Conservation (phyloP, 169 alveolate genomes). For the Plasmodium yoelii region DNA sequence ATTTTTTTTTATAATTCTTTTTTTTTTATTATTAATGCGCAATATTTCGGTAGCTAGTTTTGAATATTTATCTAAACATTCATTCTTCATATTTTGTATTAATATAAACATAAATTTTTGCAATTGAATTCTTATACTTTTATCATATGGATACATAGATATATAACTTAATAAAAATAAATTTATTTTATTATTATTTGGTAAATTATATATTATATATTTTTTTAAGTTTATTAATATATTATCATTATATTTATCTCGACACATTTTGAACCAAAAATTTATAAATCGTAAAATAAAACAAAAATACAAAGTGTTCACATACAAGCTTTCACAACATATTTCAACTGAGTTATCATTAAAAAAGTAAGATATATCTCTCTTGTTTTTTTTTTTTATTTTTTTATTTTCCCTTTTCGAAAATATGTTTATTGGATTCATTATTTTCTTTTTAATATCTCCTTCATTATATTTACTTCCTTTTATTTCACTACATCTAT, state of each 20-base stretch:
- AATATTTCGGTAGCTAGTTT: conserved; percentile 45
- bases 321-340: conserved; percentile 51
- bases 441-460: no score
- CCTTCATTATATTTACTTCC: no score
- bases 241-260: conserved; percentile 15
- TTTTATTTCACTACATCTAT: no score
- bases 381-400: background rate
- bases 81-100: conserved; percentile 19
- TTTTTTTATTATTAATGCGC: conserved; percentile 75
- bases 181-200: conserved; percentile 13
- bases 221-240: conserved; percentile 18
- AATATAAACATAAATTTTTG: conserved; percentile 33
- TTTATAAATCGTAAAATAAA: conserved; percentile 44
- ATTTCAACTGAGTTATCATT: conserved; percentile 25
- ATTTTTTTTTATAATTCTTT: conserved; percentile 58
- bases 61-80: conserved; percentile 41
- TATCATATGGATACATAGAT: conserved; percentile 77
- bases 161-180: conserved; percentile 73
- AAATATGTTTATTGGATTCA: no score
- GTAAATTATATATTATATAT: conserved; percentile 37
- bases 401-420: background rate
- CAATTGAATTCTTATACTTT: conserved; percentile 57
- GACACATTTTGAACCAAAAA: conserved; percentile 19
- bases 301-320: conserved; percentile 69
- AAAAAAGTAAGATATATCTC: conserved; percentile 2